Evolutionary conservation across 176 grass and related monocot genomes (phyloP).

Genomic region (Raddia distichophylla): DNA sequence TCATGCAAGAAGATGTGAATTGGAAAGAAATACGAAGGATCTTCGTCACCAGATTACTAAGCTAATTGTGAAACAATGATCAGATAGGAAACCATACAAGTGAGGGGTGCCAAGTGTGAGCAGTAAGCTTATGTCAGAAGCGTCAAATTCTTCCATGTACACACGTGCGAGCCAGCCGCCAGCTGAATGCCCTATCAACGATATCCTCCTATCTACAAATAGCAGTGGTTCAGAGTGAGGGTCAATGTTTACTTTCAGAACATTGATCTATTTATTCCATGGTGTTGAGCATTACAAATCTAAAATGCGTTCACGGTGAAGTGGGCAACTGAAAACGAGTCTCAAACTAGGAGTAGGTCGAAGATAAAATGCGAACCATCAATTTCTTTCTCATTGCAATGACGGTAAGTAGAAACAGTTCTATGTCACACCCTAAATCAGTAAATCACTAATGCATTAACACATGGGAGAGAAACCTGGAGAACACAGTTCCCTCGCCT

Average conservation of each 20-base stretch:
- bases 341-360: not conserved
- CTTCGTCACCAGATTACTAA: not conserved
- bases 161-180: slow-evolving; percentile 85
- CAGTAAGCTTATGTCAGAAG: slow-evolving; percentile 66
- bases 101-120: slow-evolving; percentile 92
- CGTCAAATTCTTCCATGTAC: slow-evolving; percentile 76
- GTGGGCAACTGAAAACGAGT: not conserved
- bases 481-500: slow-evolving; percentile 52
- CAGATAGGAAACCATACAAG: slow-evolving; percentile 53
- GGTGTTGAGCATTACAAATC: not conserved
- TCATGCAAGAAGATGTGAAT: not conserved
- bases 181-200: slow-evolving; percentile 92
- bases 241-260: not conserved
- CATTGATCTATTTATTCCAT: not conserved
- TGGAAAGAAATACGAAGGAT: not conserved
- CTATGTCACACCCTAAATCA: not conserved
- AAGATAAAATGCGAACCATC: not conserved
- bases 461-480: slow-evolving; percentile 36
- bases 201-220: slow-evolving; percentile 61
- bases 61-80: not conserved
- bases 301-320: no score
- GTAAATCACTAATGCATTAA: not conserved
- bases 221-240: not conserved
- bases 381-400: not conserved
- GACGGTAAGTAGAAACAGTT: not conserved